phyloP scores from a whole-genome alignment of 2,329 filamentous ascomycete genomes.

The Colletotrichum sp. region DNA sequence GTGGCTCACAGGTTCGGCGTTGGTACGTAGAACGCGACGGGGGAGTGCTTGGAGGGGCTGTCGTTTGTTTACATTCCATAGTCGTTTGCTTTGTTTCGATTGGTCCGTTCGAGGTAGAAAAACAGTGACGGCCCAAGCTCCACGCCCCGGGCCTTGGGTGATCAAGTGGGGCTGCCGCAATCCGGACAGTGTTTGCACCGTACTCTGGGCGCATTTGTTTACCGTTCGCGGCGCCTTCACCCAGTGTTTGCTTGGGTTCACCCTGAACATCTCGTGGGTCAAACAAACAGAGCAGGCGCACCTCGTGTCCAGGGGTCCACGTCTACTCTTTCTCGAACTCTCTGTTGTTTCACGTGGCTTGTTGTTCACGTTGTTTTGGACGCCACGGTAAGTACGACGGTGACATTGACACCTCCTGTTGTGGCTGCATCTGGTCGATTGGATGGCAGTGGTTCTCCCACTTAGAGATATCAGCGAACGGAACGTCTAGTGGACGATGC shows the following conservation, averaged over 20 bases:
- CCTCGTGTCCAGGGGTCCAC: background rate
- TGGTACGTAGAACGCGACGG: slow-evolving; percentile 14
- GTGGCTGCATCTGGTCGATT: background rate
- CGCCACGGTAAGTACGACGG: background rate
- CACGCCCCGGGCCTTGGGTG: background rate
- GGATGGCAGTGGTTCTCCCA: background rate
- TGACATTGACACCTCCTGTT: background rate
- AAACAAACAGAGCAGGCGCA: background rate
- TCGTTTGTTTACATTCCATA: slow-evolving; percentile 20
- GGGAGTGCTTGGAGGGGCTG: slow-evolving; percentile 12
- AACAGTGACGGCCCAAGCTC: slow-evolving; percentile 7
- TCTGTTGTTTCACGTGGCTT: background rate
- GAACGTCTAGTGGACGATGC: background rate
- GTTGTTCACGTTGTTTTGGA: background rate
- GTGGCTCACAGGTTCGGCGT: background rate
- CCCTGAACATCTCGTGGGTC: background rate
- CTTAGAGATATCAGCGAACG: background rate
- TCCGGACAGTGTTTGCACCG: background rate
- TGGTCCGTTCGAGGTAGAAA: background rate
- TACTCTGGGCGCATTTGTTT: background rate
- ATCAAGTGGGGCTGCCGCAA: background rate
- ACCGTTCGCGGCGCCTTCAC: background rate
- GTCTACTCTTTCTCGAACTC: background rate
- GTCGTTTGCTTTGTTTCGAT: background rate
- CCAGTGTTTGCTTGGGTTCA: background rate